A percentile compares a stretch with the other conserved stretches of the same genome.
Evolutionary conservation across 257 asterid genomes (phyloP).

Genomic region (Nicotiana tabacum): DNA sequence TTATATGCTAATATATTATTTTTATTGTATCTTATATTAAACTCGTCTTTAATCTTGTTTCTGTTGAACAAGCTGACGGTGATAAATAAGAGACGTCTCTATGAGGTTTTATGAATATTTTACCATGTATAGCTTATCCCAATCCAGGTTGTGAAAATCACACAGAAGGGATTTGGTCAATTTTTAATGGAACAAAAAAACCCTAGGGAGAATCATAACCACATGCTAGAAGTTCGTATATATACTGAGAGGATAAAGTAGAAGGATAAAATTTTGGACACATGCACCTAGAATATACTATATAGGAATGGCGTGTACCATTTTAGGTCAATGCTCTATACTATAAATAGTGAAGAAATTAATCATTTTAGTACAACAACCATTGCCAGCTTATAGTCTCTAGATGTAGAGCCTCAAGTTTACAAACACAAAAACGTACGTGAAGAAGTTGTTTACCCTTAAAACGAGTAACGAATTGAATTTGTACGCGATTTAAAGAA

Average conservation of each 20-base stretch:
- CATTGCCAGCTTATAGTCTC: background rate
- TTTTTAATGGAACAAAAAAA: background rate
- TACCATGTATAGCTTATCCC: background rate
- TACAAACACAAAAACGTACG: background rate
- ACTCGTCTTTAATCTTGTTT: background rate
- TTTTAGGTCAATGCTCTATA: conserved; percentile 10
- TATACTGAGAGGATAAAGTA: background rate
- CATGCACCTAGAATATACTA: background rate
- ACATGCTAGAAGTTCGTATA: conserved; percentile 8
- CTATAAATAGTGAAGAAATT: background rate
- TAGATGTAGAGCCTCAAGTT: background rate
- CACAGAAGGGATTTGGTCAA: background rate
- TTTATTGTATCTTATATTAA: background rate
- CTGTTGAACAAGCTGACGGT: background rate
- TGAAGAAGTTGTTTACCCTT: background rate
- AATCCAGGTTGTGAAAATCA: background rate
- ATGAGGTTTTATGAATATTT: background rate
- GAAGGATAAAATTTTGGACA: conserved; percentile 15
- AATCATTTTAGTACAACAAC: background rate
- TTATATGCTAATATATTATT: background rate
- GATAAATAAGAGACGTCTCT: background rate
- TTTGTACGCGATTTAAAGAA: too few species aligned
- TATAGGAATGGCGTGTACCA: background rate
- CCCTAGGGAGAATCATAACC: conserved; percentile 7
- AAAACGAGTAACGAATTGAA: too few species aligned